Conservation (phyloP, 1,139 yeast species). For the Casaregolazyma suthepensis region DNA sequence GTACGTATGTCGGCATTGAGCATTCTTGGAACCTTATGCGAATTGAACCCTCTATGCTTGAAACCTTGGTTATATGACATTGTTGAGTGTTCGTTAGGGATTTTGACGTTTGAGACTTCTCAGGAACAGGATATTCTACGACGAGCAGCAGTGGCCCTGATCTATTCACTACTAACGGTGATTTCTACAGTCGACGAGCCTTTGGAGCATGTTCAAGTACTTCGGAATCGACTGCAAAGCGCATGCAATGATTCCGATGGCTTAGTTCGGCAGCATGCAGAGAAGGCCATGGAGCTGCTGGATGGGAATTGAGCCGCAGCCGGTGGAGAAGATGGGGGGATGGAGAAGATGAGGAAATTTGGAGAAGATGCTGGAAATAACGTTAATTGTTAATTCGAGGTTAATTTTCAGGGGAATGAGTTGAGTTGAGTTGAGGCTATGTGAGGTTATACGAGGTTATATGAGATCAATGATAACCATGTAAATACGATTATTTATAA, state of each 20-base stretch:
- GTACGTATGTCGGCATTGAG: constrained; percentile 85
- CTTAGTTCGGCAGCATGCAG: constrained; percentile 26
- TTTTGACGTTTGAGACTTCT: constrained; percentile 52
- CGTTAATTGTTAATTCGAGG: too few relatives aligned
- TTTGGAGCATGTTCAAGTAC: constrained; percentile 13
- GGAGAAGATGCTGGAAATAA: too few relatives aligned
- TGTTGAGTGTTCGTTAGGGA: constrained; percentile 71
- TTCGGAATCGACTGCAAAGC: constrained; percentile 19
- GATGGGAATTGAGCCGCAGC: not conserved
- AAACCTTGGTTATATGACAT: constrained; percentile 45
- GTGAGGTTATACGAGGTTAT: too few relatives aligned
- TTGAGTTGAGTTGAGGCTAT: too few relatives aligned
- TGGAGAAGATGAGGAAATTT: too few relatives aligned
- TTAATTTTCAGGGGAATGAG: too few relatives aligned
- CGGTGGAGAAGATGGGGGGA: too few relatives aligned
- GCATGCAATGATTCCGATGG: constrained; percentile 25
- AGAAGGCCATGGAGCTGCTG: not conserved
- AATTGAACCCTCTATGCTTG: constrained; percentile 53
- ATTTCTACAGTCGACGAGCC: constrained; percentile 21
- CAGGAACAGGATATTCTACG: constrained; percentile 53
- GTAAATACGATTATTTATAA: too few relatives aligned
- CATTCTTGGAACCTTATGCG: constrained; percentile 58
- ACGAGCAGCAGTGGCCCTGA: constrained; percentile 65
- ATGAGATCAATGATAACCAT: too few relatives aligned
- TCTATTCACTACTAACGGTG: constrained; percentile 50